Evolutionary conservation across 2,329 filamentous ascomycete species (phyloP).

Genomic region (Furcasterigmium sp.): DNA sequence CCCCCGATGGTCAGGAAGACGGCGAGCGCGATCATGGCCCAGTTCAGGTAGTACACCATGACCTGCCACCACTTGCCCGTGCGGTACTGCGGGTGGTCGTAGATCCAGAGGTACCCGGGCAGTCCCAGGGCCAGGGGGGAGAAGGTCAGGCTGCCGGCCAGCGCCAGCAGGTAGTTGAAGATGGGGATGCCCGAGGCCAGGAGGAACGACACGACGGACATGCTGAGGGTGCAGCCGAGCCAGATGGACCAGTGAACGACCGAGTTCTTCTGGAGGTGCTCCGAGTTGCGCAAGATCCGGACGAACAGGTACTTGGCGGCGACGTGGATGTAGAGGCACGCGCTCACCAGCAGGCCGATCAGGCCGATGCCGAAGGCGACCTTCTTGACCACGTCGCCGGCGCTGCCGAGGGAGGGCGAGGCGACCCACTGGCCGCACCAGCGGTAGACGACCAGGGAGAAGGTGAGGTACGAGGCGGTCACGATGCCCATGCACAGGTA

Average conservation of each 20-base stretch:
- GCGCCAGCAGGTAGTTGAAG: slow-evolving; percentile 25
- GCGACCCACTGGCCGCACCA: slow-evolving; percentile 60
- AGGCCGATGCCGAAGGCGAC: slow-evolving; percentile 56
- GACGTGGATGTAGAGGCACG: slow-evolving; percentile 28
- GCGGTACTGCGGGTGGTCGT: slow-evolving; percentile 25
- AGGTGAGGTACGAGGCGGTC: slow-evolving; percentile 50
- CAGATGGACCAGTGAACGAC: slow-evolving; percentile 28
- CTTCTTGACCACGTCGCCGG: slow-evolving; percentile 54
- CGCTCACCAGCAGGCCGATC: slow-evolving; percentile 44
- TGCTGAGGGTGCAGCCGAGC: slow-evolving; percentile 23
- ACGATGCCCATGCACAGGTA: slow-evolving; percentile 55
- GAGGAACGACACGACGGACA: slow-evolving; percentile 23
- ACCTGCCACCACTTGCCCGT: slow-evolving; percentile 18
- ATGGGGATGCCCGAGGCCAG: slow-evolving; percentile 26
- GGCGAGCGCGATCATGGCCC: slow-evolving; percentile 26
- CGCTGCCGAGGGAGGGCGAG: slow-evolving; percentile 55
- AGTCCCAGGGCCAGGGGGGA: slow-evolving; percentile 27
- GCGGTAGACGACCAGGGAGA: slow-evolving; percentile 54
- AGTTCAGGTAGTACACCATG: slow-evolving; percentile 25
- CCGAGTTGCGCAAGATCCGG: slow-evolving; percentile 27
- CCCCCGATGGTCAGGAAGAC: slow-evolving; percentile 33
- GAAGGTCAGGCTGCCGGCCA: slow-evolving; percentile 26
- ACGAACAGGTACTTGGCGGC: slow-evolving; percentile 35
- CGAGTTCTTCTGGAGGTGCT: slow-evolving; percentile 28
- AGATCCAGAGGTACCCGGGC: slow-evolving; percentile 29